Base-by-base conservation (phyloP, 2,329 filamentous ascomycete genomes). In the Alternaria dauci region DNA sequence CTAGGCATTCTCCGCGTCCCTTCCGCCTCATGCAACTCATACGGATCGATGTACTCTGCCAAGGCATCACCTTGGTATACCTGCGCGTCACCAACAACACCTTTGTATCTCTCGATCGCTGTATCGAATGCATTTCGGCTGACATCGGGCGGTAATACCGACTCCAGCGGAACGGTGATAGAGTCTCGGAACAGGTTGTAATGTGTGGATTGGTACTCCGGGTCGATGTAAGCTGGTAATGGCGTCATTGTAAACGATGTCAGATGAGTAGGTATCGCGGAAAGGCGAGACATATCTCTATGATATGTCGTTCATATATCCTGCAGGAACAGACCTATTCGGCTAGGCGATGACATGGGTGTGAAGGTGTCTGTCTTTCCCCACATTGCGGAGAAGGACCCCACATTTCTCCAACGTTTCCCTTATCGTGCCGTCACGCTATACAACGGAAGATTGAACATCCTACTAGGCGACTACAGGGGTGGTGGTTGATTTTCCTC, bases 1-100 rank as follows among this genome's bases (percentile, higher is more conserved):
- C 80, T 80, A 2, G 81, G 80, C 44, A 82, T 75, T 43, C 76
- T 80, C 25, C 81, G 74, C 54, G 74, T 70, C 4, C 75, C 72
- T 6, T 77, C 76, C 3, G 72, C 73, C 59, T 82, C 81, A 3
- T 76, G 76, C 9, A 83, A 73, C 68, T 83, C 81, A 55, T 83
- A 83, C 1, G 81, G 81, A 55, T 83, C 81, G 43, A 83, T 80
- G 58, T 83, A 83, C 57, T 83, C 81, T 5, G 71, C 76, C 34
- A 83, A 61, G 1, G 67, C 74, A 25, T 78, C 71, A n/a, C 76
- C 76, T 6, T 72, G 70, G 53, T 81, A 77, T 1, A 83, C 79
- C 3, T 79, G 74, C 16, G 80, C 75, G 26, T 77, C 62, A 2
- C 81, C 80, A 4, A 83, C 68, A 2, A 73, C 62, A 12, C 59